A percentile compares a stretch with the other conserved stretches of the same genome.
Conservation (phyloP, 2,329 filamentous ascomycete genomes). For the Colletotrichum zoysiae region DNA sequence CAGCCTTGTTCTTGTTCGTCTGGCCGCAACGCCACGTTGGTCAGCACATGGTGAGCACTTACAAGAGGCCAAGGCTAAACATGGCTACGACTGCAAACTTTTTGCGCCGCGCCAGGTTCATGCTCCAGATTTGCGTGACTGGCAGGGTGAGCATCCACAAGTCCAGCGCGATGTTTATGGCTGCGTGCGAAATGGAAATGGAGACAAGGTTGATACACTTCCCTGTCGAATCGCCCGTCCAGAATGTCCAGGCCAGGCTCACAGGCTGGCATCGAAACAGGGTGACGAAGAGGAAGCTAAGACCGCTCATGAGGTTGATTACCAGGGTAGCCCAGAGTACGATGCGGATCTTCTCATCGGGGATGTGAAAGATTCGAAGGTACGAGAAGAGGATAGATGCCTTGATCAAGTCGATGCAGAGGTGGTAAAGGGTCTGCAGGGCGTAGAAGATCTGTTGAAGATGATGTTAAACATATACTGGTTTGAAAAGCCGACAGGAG, state of each 20-base stretch:
- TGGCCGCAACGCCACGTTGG: no score
- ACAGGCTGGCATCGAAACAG: constrained; percentile 30
- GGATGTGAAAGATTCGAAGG: constrained; percentile 34
- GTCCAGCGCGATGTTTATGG: constrained; percentile 30
- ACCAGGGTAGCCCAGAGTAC: constrained; percentile 13
- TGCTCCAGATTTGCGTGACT: constrained; percentile 18
- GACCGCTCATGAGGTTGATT: constrained; percentile 15
- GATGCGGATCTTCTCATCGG: constrained; percentile 31
- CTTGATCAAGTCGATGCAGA: constrained; percentile 34
- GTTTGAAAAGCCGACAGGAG: no score
- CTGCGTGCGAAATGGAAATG: constrained; percentile 14
- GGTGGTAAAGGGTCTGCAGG: constrained; percentile 17
- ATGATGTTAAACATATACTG: not conserved
- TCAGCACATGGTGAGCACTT: not conserved
- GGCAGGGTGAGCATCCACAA: constrained; percentile 33
- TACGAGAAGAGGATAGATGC: constrained; percentile 38
- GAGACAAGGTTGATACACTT: constrained; percentile 19
- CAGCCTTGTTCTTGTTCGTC: not conserved
- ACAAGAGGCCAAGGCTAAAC: constrained; percentile 35
- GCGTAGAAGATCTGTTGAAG: constrained; percentile 12
- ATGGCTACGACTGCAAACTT: constrained; percentile 28
- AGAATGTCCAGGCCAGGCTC: constrained; percentile 23
- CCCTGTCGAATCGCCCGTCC: constrained; percentile 24
- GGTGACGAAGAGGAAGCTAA: constrained; percentile 14
- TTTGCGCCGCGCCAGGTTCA: constrained; percentile 28